Evolutionary conservation across 2,329 filamentous ascomycete genomes (phyloP).

Genomic region (Phyllosticta paracitricarpa): DNA sequence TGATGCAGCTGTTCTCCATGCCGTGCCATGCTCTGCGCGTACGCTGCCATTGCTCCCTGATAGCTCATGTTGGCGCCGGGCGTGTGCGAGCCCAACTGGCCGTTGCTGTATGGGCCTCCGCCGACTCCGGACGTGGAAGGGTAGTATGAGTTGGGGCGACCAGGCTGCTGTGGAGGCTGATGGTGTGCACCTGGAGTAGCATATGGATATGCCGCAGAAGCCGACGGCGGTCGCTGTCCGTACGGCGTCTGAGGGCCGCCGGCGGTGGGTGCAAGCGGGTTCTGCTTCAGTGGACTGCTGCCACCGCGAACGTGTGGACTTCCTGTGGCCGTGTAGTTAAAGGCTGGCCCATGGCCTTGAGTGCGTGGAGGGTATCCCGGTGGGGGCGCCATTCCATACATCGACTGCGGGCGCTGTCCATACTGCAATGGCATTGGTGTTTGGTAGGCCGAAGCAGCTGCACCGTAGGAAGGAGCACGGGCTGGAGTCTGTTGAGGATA

Average conservation of each 20-base stretch:
- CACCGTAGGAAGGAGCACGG: conserved; percentile 6
- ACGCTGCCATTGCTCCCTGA: background rate
- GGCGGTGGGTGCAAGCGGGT: conserved; percentile 12
- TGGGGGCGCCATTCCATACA: conserved; percentile 20
- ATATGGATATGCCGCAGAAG: conserved; percentile 14
- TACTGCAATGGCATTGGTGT: conserved; percentile 17
- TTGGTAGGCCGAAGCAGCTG: conserved; percentile 6
- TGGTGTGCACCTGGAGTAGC: conserved; percentile 4
- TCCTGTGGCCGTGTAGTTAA: conserved; percentile 18
- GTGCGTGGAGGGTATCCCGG: conserved; percentile 26
- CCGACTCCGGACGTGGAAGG: background rate
- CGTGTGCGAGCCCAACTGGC: background rate
- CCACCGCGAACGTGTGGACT: conserved; percentile 23
- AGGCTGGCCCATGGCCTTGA: conserved; percentile 23
- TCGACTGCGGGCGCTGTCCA: conserved; percentile 21
- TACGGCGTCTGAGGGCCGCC: conserved; percentile 17
- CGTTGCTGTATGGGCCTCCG: background rate
- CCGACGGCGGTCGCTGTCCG: conserved; percentile 19
- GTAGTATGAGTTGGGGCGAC: background rate
- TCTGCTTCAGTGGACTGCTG: conserved; percentile 27
- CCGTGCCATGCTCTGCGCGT: background rate
- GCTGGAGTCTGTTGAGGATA: conserved; percentile 18
- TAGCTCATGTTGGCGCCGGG: background rate
- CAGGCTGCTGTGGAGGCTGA: background rate
- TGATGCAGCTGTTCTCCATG: background rate